phyloP scores from a whole-genome alignment of 2,329 filamentous ascomycete genomes.

The Diaporthe velutina region DNA sequence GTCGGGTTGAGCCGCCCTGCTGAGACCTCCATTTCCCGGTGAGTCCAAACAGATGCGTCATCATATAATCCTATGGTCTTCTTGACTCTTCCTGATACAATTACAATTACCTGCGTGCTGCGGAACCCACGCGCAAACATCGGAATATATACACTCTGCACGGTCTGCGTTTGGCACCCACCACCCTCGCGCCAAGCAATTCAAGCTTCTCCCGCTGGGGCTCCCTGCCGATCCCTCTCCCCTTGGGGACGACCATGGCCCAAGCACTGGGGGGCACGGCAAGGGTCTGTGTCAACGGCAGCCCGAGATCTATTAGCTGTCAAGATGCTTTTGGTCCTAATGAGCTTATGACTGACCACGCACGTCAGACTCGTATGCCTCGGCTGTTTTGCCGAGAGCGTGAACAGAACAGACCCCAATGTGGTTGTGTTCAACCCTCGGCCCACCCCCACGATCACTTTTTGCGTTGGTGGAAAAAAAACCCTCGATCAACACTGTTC shows the following conservation, averaged over 20 bases:
- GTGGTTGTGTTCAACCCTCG: background rate
- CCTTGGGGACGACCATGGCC: conserved; percentile 9
- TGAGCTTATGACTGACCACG: background rate
- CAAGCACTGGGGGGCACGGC: background rate
- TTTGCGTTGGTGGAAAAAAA: too few relatives aligned
- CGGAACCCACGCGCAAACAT: background rate
- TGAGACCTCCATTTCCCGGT: background rate
- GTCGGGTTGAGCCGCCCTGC: background rate
- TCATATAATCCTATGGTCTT: background rate
- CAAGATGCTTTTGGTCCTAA: background rate
- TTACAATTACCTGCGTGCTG: background rate
- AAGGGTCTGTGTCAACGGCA: conserved; percentile 4
- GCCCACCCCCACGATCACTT: background rate
- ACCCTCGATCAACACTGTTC: background rate
- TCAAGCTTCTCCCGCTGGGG: conserved; percentile 15
- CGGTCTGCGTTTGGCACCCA: conserved; percentile 15
- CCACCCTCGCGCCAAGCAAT: conserved; percentile 9
- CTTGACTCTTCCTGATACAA: background rate
- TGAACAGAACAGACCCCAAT: too few relatives aligned
- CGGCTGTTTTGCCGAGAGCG: background rate
- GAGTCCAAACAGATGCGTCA: background rate
- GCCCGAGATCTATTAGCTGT: background rate
- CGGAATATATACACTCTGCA: conserved; percentile 22
- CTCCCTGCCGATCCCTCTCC: conserved; percentile 18
- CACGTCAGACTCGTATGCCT: background rate